These are phyloP conservation scores for Lactifluus echinatus DNA, from an alignment of 768 basidiomycete species.

Conservation along the genomic window DNA sequence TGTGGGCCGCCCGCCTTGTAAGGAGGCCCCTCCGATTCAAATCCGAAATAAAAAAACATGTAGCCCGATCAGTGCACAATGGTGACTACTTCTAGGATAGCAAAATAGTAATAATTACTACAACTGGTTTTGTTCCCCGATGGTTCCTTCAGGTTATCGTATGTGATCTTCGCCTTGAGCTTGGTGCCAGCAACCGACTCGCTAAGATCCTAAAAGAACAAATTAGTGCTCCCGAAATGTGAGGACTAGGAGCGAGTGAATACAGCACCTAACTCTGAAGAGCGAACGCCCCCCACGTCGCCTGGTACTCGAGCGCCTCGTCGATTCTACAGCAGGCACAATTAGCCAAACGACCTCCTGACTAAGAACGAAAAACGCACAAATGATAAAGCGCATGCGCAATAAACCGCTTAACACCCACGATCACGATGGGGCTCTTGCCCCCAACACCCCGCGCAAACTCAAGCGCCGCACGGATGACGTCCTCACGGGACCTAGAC, in stretches of 20 bases:
- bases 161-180: conserved; percentile 2
- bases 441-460: conserved; percentile 55
- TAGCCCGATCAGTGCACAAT: too few relatives aligned
- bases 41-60: too few relatives aligned
- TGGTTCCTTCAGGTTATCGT: background rate
- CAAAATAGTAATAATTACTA: background rate
- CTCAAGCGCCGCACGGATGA: conserved; percentile 55
- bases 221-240: background rate
- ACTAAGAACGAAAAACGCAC: too few relatives aligned
- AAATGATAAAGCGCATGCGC: conserved; percentile 72
- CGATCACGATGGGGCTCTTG: conserved; percentile 75
- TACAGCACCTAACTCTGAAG: conserved; percentile 45
- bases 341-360: conserved; percentile 35
- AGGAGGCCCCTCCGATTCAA: too few relatives aligned
- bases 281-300: conserved; percentile 40
- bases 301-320: too few relatives aligned
- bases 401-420: conserved; percentile 70
- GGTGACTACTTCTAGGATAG: background rate
- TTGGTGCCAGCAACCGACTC: too few relatives aligned
- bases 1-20: too few relatives aligned
- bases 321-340: conserved; percentile 25
- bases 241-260: too few relatives aligned
- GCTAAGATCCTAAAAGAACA: conserved; percentile 26
- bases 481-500: conserved; percentile 53
- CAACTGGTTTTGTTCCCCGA: background rate